Evolutionary conservation across 2,329 filamentous ascomycete species (phyloP).

Genomic region (Colletotrichum viniferum): DNA sequence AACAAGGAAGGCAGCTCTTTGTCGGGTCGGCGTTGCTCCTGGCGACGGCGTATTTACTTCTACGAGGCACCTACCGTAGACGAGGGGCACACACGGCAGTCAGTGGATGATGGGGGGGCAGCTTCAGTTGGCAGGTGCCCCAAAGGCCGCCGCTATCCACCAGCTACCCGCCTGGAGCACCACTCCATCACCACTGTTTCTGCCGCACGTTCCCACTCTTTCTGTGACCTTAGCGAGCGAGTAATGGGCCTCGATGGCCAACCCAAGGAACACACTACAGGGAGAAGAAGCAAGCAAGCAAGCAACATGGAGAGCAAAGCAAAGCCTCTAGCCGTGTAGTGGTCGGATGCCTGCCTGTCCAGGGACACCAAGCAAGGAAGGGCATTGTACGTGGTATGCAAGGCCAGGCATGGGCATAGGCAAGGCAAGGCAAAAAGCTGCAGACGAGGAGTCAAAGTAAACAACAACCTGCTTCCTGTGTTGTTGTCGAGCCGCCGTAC

Average conservation of each 20-base stretch:
- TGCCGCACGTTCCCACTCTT: conserved; percentile 19
- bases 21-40: conserved; percentile 20
- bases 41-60: conserved; percentile 14
- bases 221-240: conserved; percentile 14
- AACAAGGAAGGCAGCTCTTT: conserved; percentile 24
- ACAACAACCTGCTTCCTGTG: not conserved
- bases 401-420: not conserved
- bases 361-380: not conserved
- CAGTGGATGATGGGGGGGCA: not conserved
- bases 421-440: not conserved
- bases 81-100: conserved; percentile 6
- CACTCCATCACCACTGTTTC: not conserved
- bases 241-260: not conserved
- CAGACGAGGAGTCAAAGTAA: not conserved
- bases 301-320: not conserved
- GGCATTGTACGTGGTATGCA: not conserved
- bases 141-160: not conserved
- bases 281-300: conserved; percentile 7
- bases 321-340: not conserved
- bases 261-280: not conserved
- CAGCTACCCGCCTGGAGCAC: not conserved
- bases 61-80: not conserved
- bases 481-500: not conserved
- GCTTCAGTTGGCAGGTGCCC: not conserved
- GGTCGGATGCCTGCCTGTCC: not conserved